These are phyloP conservation scores for Pythium chondricola DNA, from an alignment of 352 stramenopile genomes.

Conservation along the genomic window DNA sequence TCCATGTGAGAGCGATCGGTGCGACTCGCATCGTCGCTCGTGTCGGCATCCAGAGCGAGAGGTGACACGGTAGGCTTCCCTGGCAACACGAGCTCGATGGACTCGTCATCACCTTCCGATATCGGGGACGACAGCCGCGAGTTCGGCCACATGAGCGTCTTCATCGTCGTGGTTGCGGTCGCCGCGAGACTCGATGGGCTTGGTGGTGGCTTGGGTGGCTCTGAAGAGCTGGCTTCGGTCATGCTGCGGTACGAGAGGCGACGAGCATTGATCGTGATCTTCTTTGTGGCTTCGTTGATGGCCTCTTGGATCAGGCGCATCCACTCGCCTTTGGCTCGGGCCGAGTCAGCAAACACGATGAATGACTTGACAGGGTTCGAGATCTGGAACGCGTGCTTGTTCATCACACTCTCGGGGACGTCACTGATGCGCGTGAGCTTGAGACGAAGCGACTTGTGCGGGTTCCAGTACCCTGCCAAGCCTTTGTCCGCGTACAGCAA, in stretches of 20 bases:
- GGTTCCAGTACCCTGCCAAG: constrained; percentile 78
- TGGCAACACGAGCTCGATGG: not conserved
- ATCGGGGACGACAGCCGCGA: constrained; percentile 38
- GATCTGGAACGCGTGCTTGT: constrained; percentile 82
- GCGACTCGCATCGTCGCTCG: too few relatives aligned
- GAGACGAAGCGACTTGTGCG: constrained; percentile 78
- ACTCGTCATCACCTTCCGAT: constrained; percentile 9
- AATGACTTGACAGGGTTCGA: constrained; percentile 83
- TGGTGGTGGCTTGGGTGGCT: not conserved
- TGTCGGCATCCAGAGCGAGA: not conserved
- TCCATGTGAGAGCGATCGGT: too few relatives aligned
- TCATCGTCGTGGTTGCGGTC: constrained; percentile 31
- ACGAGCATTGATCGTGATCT: constrained; percentile 63
- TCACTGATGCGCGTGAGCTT: constrained; percentile 80
- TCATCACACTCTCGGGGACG: constrained; percentile 58
- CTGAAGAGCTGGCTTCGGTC: not conserved
- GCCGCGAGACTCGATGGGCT: constrained; percentile 10
- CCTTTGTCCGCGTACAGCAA: constrained; percentile 75
- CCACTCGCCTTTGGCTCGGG: constrained; percentile 67
- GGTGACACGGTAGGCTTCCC: constrained; percentile 4
- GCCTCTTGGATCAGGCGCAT: constrained; percentile 77
- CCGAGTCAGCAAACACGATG: constrained; percentile 68
- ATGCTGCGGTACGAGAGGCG: constrained; percentile 40
- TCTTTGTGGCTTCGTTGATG: constrained; percentile 65
- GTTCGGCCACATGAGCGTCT: constrained; percentile 44